Conservation (phyloP, 345 rosid genomes). For the Melastoma malabathricum region DNA sequence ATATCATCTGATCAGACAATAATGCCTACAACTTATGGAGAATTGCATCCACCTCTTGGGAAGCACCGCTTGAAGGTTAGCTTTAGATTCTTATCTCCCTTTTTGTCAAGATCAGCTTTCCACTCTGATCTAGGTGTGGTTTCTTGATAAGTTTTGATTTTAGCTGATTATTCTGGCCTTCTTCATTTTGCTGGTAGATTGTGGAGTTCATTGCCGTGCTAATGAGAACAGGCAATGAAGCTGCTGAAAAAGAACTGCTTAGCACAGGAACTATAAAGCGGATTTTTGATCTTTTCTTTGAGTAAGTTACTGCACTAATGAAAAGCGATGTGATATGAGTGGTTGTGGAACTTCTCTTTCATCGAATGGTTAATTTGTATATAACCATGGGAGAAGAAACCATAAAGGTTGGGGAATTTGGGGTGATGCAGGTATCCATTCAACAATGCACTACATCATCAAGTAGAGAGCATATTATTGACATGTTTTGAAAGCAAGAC, state of each 20-base stretch:
- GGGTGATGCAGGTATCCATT: conserved; percentile 64
- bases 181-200: conserved; percentile 32
- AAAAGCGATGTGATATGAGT: no score
- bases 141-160: not conserved
- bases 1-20: conserved; percentile 66
- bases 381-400: no score
- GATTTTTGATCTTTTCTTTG: conserved; percentile 69
- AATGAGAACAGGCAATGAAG: conserved; percentile 65
- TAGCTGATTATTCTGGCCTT: not conserved
- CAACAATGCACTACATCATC: conserved; percentile 95
- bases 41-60: conserved; percentile 93
- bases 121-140: not conserved
- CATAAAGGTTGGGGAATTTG: no score
- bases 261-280: conserved; percentile 68
- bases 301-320: conserved; percentile 31
- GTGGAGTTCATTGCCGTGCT: conserved; percentile 95
- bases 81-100: not conserved
- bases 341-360: no score
- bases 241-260: conserved; percentile 69
- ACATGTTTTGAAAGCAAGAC: conserved; percentile 81
- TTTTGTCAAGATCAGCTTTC: not conserved
- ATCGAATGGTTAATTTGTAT: no score
- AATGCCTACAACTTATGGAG: conserved; percentile 90
- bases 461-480: conserved; percentile 71
- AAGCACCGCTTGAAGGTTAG: conserved; percentile 89